phyloP scores from a whole-genome alignment of 208 protist genomes.

The Kentomonas sorsogonicus region DNA sequence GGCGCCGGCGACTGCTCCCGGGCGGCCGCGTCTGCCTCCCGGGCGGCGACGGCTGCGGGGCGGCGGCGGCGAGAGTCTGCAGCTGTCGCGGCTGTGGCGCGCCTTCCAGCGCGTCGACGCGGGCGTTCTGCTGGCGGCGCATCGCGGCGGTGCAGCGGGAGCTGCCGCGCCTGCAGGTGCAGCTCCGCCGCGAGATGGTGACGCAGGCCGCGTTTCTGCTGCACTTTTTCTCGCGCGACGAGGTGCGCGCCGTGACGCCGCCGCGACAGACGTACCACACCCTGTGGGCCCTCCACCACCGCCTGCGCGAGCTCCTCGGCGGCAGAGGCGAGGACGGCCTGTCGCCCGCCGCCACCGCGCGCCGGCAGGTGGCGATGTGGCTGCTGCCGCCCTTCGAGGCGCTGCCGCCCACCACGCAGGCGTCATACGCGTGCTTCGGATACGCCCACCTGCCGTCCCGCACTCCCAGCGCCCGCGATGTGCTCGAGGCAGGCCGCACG shows the following conservation, averaged over 20 bases:
- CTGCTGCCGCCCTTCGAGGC: constrained; percentile 11
- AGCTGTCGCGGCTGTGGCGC: constrained; percentile 62
- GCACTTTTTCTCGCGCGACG: constrained; percentile 76
- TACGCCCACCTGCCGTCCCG: constrained; percentile 18
- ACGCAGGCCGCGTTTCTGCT: constrained; percentile 56
- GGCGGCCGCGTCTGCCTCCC: no score
- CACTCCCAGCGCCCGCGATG: background rate
- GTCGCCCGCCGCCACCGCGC: background rate
- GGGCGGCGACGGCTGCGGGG: background rate
- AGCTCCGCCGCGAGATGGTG: constrained; percentile 41
- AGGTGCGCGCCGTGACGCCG: constrained; percentile 68
- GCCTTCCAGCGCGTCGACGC: constrained; percentile 31
- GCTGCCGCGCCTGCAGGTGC: constrained; percentile 16
- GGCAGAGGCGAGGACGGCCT: background rate
- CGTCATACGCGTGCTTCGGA: constrained; percentile 45
- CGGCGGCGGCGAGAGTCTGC: constrained; percentile 40
- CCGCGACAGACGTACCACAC: constrained; percentile 50
- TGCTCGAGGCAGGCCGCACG: background rate
- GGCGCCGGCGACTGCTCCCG: background rate
- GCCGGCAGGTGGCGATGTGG: background rate
- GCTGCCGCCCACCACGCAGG: constrained; percentile 19
- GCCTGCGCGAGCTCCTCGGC: constrained; percentile 11
- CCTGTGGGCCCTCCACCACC: constrained; percentile 39
- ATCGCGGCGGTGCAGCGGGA: constrained; percentile 21
- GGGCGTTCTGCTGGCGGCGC: constrained; percentile 33